Percentiles rank a stretch among this genome's conserved stretches.
Evolutionary conservation across 768 basidiomycete species (phyloP).

Genomic region (Epithele typhae): DNA sequence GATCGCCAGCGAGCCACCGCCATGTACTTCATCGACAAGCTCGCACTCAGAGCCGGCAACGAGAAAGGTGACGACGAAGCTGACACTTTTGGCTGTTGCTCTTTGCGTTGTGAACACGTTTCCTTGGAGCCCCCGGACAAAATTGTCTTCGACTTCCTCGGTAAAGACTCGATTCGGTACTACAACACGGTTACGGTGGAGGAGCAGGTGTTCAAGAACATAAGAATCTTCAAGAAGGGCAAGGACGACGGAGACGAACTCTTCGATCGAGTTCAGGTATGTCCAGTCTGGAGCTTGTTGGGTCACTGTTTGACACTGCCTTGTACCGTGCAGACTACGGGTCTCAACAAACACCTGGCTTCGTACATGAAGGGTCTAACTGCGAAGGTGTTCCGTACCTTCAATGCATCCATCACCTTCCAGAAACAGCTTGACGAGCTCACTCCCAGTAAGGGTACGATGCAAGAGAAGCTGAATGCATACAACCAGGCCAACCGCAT

Average conservation of each 20-base stretch:
- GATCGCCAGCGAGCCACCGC: slow-evolving; percentile 97
- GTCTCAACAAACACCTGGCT: slow-evolving; percentile 87
- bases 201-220: slow-evolving; percentile 94
- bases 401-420: slow-evolving; percentile 96
- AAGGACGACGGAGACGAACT: slow-evolving; percentile 85
- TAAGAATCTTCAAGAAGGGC: slow-evolving; percentile 93
- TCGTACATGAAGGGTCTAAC: slow-evolving; percentile 97
- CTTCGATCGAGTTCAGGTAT: slow-evolving; percentile 92
- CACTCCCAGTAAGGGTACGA: slow-evolving; percentile 60
- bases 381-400: slow-evolving; percentile 99
- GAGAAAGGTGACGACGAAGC: slow-evolving; percentile 99
- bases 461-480: slow-evolving; percentile 95
- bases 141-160: slow-evolving; percentile 94
- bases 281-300: no score
- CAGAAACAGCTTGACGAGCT: slow-evolving; percentile 82
- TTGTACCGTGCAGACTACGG: slow-evolving; percentile 56
- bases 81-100: slow-evolving; percentile 98
- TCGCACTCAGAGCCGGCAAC: slow-evolving; percentile 97
- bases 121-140: slow-evolving; percentile 85
- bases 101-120: slow-evolving; percentile 93
- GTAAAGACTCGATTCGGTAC: slow-evolving; percentile 98
- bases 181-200: slow-evolving; percentile 90
- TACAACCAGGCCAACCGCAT: slow-evolving; percentile 97
- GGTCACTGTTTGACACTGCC: background rate
- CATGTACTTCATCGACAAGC: slow-evolving; percentile 97